Evolutionary conservation across 2,329 filamentous ascomycete genomes (phyloP).

Genomic region (Cercospora zeae-maydis): DNA sequence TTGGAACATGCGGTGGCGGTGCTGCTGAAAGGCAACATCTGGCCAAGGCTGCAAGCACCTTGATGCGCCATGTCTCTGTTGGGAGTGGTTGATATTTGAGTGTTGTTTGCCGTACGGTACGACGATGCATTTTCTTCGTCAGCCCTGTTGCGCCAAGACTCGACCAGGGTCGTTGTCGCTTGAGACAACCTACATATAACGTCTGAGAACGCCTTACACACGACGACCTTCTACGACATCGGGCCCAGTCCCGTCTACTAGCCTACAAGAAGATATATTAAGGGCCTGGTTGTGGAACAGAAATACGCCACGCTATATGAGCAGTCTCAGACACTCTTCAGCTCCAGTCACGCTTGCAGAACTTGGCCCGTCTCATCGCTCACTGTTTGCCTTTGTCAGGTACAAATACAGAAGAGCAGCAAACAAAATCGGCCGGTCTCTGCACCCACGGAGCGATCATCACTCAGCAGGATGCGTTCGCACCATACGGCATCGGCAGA

Average conservation of each 20-base stretch:
- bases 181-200: no score
- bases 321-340: not conserved
- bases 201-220: not conserved
- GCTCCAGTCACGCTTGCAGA: not conserved
- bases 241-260: not conserved
- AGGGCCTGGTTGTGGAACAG: not conserved
- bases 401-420: not conserved
- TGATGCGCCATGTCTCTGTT: not conserved
- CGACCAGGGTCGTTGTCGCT: not conserved
- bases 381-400: not conserved
- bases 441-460: not conserved
- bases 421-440: not conserved
- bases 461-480: not conserved
- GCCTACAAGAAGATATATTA: not conserved
- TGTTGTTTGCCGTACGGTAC: not conserved
- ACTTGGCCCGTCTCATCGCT: not conserved
- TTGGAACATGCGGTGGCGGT: not conserved
- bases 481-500: not conserved
- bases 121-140: not conserved
- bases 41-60: not conserved
- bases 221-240: not conserved
- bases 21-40: not conserved
- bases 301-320: not conserved
- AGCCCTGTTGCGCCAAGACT: not conserved
- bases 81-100: not conserved